Evolutionary conservation across 495 filamentous ascomycete species (phyloP).

Genomic region (Melanomma pulvis-pyrius): DNA sequence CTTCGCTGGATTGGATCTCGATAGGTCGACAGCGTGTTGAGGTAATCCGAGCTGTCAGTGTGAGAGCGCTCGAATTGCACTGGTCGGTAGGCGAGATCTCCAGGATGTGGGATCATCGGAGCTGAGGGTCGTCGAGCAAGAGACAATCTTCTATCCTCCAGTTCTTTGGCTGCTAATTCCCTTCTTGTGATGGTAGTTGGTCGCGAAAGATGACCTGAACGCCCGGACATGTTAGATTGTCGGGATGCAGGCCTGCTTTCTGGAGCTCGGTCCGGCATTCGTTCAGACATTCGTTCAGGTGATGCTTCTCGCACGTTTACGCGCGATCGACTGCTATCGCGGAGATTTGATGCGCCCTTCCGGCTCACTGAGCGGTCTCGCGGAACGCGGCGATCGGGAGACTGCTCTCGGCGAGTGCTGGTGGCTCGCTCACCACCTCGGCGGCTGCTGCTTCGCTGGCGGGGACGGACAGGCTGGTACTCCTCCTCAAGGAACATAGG

Average conservation of each 20-base stretch:
- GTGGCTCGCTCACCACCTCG: slow-evolving; percentile 54
- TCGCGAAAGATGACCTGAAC: slow-evolving; percentile 23
- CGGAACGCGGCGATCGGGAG: slow-evolving; percentile 43
- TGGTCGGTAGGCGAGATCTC: slow-evolving; percentile 51
- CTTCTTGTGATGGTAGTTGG: slow-evolving; percentile 49
- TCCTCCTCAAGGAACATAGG: slow-evolving; percentile 49
- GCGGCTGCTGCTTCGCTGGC: slow-evolving; percentile 64
- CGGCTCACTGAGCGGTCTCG: slow-evolving; percentile 38
- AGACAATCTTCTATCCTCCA: slow-evolving; percentile 83
- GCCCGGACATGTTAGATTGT: slow-evolving; percentile 30
- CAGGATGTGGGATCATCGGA: slow-evolving; percentile 79
- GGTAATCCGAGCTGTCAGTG: slow-evolving; percentile 43
- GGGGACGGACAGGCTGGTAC: slow-evolving; percentile 40
- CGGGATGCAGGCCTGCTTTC: slow-evolving; percentile 26
- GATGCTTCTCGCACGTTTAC: slow-evolving; percentile 26
- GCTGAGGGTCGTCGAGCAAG: slow-evolving; percentile 76
- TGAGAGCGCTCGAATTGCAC: slow-evolving; percentile 35
- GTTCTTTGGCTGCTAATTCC: slow-evolving; percentile 79
- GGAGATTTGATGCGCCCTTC: slow-evolving; percentile 15
- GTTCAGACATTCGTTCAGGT: slow-evolving; percentile 27
- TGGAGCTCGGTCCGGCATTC: not conserved
- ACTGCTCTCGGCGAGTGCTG: slow-evolving; percentile 52
- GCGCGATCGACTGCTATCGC: slow-evolving; percentile 29
- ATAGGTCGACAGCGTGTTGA: slow-evolving; percentile 35
- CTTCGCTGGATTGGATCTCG: slow-evolving; percentile 35